phyloP scores from a whole-genome alignment of 768 basidiomycete species.

The Dentipellis sp. region DNA sequence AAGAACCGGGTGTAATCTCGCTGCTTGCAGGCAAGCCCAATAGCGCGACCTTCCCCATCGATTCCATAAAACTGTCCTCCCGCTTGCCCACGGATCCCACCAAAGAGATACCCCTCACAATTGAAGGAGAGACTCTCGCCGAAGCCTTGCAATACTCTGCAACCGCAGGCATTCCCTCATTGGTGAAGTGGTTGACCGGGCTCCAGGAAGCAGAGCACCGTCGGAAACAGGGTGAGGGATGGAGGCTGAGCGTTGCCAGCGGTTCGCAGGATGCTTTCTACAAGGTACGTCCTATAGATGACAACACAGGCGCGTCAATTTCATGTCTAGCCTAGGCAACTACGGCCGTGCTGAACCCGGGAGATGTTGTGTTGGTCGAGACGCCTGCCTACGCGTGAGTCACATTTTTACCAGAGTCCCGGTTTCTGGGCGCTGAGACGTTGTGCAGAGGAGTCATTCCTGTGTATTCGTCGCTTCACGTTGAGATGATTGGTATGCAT shows the following conservation, averaged over 20 bases:
- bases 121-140: slow-evolving; percentile 52
- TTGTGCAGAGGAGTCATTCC: slow-evolving; percentile 53
- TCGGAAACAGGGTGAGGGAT: slow-evolving; percentile 46
- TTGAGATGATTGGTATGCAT: slow-evolving; percentile 48
- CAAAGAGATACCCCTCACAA: slow-evolving; percentile 38
- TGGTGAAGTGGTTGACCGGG: slow-evolving; percentile 59
- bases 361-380: slow-evolving; percentile 77
- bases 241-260: slow-evolving; percentile 68
- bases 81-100: slow-evolving; percentile 34
- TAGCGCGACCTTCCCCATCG: slow-evolving; percentile 84
- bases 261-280: slow-evolving; percentile 87
- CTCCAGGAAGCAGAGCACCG: slow-evolving; percentile 68
- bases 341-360: slow-evolving; percentile 60
- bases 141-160: slow-evolving; percentile 71
- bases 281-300: slow-evolving; percentile 47
- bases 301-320: not conserved
- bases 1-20: slow-evolving; percentile 67
- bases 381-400: slow-evolving; percentile 70
- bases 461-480: slow-evolving; percentile 45
- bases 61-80: slow-evolving; percentile 60
- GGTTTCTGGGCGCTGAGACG: slow-evolving; percentile 6
- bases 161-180: slow-evolving; percentile 56
- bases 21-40: slow-evolving; percentile 91
- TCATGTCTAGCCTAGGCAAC: not conserved
- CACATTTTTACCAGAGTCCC: not conserved